phyloP scores from a whole-genome alignment of 805 yeast genomes.

The Wickerhamiella qilinensis region DNA sequence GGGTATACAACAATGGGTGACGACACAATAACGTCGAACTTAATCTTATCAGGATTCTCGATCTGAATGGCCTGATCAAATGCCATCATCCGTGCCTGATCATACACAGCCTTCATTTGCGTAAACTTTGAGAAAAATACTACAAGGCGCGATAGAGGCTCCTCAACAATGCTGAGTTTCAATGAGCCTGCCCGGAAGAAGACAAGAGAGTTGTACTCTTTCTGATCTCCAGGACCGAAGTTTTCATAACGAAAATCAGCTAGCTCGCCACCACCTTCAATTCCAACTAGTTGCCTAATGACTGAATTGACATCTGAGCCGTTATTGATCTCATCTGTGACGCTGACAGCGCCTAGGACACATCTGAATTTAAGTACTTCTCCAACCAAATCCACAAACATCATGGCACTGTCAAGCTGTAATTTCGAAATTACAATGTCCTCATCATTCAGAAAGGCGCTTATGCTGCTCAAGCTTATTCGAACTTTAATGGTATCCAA shows the following conservation, averaged over 20 bases:
- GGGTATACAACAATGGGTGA: constrained; percentile 84
- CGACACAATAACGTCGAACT: constrained; percentile 51
- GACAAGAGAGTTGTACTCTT: constrained; percentile 38
- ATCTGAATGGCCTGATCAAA: constrained; percentile 61
- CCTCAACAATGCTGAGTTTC: constrained; percentile 64
- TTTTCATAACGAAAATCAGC: constrained; percentile 80
- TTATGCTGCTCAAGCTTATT: constrained; percentile 55
- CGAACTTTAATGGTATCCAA: constrained; percentile 36
- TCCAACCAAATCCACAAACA: constrained; percentile 50
- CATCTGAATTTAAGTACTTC: constrained; percentile 60
- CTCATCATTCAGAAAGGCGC: constrained; percentile 66
- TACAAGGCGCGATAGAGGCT: constrained; percentile 52
- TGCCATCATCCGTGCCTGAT: constrained; percentile 76
- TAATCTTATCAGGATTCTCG: constrained; percentile 41
- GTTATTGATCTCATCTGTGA: constrained; percentile 61
- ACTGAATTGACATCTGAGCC: constrained; percentile 37
- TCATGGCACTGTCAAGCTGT: constrained; percentile 54
- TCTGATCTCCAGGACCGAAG: constrained; percentile 29
- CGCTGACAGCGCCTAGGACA: constrained; percentile 59
- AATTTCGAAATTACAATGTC: constrained; percentile 68
- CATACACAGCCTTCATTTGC: constrained; percentile 79
- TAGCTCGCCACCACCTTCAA: constrained; percentile 69
- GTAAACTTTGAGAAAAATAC: constrained; percentile 58
- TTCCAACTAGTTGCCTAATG: constrained; percentile 50
- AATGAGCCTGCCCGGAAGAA: constrained; percentile 62